These are phyloP conservation scores for Trypanosoma vivax DNA, from an alignment of 208 protist species.

Conservation along the genomic window DNA sequence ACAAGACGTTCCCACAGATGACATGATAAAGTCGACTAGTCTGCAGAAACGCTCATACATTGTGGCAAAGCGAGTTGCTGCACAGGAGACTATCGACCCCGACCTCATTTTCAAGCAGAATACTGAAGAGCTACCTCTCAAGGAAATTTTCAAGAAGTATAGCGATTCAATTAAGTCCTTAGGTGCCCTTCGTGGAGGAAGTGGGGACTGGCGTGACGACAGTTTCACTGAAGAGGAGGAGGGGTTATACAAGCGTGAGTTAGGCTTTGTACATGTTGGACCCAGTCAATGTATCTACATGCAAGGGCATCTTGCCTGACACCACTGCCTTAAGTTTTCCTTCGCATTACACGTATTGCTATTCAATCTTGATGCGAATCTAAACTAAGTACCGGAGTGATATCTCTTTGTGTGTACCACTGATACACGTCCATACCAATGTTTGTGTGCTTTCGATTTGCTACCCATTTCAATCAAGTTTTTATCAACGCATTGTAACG, in stretches of 20 bases:
- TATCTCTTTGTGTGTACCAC: too few species aligned
- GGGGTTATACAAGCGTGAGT: slow-evolving; percentile 71
- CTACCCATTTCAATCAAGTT: too few species aligned
- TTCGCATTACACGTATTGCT: too few species aligned
- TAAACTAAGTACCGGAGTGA: too few species aligned
- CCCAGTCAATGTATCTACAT: slow-evolving; percentile 65
- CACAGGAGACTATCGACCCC: slow-evolving; percentile 73
- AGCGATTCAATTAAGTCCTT: slow-evolving; percentile 68
- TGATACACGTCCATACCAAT: too few species aligned
- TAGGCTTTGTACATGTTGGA: slow-evolving; percentile 47
- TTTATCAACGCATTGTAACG: too few species aligned
- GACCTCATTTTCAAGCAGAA: slow-evolving; percentile 83
- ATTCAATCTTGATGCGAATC: too few species aligned
- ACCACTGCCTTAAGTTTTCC: too few species aligned
- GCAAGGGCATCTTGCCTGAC: slow-evolving; percentile 22
- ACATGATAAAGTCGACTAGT: slow-evolving; percentile 69
- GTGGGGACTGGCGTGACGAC: slow-evolving; percentile 78
- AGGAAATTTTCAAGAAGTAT: slow-evolving; percentile 66
- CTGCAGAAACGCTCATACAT: slow-evolving; percentile 75
- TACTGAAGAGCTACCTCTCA: slow-evolving; percentile 60
- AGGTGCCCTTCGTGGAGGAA: slow-evolving; percentile 53
- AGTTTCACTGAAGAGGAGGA: slow-evolving; percentile 80
- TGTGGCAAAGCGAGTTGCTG: slow-evolving; percentile 59
- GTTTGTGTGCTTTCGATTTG: too few species aligned
- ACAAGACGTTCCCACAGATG: slow-evolving; percentile 61